phyloP scores from a whole-genome alignment of 805 yeast genomes.

The Brettanomyces custersianus region DNA sequence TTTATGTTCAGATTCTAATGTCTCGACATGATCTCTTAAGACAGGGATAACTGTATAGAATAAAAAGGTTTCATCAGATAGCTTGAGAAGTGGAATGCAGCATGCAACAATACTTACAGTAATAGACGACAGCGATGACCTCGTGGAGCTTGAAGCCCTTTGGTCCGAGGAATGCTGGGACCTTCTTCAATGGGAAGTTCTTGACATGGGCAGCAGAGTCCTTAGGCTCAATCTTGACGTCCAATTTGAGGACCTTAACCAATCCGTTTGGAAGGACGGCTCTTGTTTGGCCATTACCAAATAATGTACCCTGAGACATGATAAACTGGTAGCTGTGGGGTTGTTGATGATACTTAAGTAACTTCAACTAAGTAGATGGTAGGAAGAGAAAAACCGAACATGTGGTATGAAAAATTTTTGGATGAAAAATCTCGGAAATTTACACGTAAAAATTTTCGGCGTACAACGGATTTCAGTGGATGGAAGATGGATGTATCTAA shows the following conservation, averaged over 20 bases:
- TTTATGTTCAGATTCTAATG: conserved; percentile 38
- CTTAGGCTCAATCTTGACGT: conserved; percentile 29
- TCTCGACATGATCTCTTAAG: conserved; percentile 73
- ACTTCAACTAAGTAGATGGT: too few species aligned
- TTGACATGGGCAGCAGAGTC: conserved; percentile 29
- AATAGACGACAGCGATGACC: conserved; percentile 53
- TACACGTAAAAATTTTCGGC: too few species aligned
- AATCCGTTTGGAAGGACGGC: conserved; percentile 28
- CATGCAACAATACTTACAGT: conserved; percentile 26
- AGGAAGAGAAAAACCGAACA: too few species aligned
- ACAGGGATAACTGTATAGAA: conserved; percentile 76
- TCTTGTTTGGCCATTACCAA: conserved; percentile 25
- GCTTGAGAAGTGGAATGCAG: conserved; percentile 5
- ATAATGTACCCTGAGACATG: conserved; percentile 29
- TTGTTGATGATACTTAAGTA: too few species aligned
- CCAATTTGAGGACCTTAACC: conserved; percentile 51
- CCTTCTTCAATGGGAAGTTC: conserved; percentile 54
- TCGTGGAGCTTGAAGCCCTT: conserved; percentile 68
- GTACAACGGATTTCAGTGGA: too few species aligned
- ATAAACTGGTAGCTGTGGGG: too few species aligned
- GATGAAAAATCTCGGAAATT: too few species aligned
- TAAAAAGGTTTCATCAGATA: conserved; percentile 48
- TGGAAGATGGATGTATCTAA: too few species aligned
- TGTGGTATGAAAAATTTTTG: too few species aligned
- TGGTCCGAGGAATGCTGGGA: conserved; percentile 64